Evolutionary conservation across 169 alveolate genomes (phyloP).

Genomic region (Neospora caninum): DNA sequence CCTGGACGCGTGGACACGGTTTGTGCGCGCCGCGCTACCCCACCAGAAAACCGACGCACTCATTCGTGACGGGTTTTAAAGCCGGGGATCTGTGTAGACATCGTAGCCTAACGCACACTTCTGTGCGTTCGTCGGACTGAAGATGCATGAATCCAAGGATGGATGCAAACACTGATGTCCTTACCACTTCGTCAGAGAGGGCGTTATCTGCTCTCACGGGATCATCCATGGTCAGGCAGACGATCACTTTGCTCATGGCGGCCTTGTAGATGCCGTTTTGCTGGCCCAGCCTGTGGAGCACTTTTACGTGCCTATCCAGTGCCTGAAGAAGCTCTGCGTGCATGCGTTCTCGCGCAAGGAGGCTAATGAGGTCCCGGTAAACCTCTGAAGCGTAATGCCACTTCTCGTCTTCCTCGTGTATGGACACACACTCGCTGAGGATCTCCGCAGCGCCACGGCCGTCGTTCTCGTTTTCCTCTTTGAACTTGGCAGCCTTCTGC

Average conservation of each 20-base stretch:
- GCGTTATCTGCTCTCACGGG: background rate
- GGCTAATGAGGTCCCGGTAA: background rate
- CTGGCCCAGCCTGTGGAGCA: background rate
- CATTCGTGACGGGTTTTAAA: no score
- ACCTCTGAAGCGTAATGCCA: slow-evolving; percentile 4
- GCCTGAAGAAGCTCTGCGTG: background rate
- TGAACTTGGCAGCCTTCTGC: background rate
- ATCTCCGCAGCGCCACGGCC: background rate
- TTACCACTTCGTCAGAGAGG: background rate
- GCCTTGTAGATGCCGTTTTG: background rate
- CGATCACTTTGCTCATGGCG: slow-evolving; percentile 16
- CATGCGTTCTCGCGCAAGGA: slow-evolving; percentile 1
- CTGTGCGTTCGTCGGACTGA: no score
- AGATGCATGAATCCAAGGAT: no score
- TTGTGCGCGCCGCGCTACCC: no score
- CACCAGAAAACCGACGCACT: no score
- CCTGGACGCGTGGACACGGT: no score
- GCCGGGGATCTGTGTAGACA: no score
- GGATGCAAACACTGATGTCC: background rate
- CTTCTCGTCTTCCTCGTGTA: slow-evolving; percentile 21
- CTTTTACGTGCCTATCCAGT: background rate
- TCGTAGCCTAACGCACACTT: no score
- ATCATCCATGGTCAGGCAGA: background rate
- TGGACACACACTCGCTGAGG: background rate
- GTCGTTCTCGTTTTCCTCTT: background rate